Base-by-base conservation (phyloP, 164 flowering plant species). In the Buxus sempervirens region DNA sequence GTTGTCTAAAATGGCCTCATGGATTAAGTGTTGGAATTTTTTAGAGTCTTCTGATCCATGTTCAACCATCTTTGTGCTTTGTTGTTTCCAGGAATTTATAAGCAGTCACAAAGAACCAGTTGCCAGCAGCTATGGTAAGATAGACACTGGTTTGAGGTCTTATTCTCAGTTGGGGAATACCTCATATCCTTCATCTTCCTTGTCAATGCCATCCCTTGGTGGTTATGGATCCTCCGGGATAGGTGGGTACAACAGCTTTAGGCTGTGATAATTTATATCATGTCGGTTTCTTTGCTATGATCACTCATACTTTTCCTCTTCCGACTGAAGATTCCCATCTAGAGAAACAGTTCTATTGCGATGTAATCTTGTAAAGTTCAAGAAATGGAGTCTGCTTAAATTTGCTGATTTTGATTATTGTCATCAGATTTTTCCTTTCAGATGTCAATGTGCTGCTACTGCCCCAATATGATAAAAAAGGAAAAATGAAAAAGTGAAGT, bases 181-280 rank as follows among this genome's bases (percentile, higher is more conserved):
- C 54, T 58, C 82, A 0, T 88, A 82, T 73, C 64, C 89, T 15
- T 74, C 91, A 13, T 85, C 91, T 19, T 84, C 88, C 9, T 64
- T 79, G 68, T 23, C 85, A 9, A 23, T 77, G 60, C 91, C 76
- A 70, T 41, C 84, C 2, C 80, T 81, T 70, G 83, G 85, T 24
- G 83, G 84, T 23, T 85, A 85, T 64, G 86, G 89, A 62, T 77
- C 89, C 7, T 83, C 97, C 49, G 84, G 88, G 41, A 28, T 80
- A 20, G 90, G 90, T 60, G 85, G 89, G 51, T 86, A 82, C 69
- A 58, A 80, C 66, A 79, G 79, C 66, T 88, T 54, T 75, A 82
- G 91, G 83, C 76, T 82, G 66, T 90, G 79, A 80, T 42, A 15
- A 48, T 59, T 14, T 13, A 41, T 32, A 18, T 16, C 45, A 26